These are phyloP conservation scores for Incumbomyces delicatus DNA, from an alignment of 2,329 filamentous ascomycete genomes.

Conservation along the genomic window DNA sequence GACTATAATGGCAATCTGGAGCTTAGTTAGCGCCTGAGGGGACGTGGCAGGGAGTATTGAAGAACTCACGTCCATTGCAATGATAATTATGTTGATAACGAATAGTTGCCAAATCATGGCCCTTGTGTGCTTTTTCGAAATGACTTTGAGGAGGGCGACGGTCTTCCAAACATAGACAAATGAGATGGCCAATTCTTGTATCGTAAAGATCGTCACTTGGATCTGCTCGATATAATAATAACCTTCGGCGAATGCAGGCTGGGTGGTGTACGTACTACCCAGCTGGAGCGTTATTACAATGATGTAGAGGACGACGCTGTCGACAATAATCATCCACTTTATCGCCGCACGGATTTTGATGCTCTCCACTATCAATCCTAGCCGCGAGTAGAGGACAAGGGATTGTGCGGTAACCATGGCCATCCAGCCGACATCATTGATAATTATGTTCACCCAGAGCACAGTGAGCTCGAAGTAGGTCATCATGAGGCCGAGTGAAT, in stretches of 20 bases:
- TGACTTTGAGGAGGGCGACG: constrained; percentile 39
- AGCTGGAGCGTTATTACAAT: constrained; percentile 36
- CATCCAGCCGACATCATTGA: constrained; percentile 37
- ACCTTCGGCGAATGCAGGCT: constrained; percentile 23
- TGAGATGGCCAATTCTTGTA: constrained; percentile 48
- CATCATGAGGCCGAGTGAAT: constrained; percentile 37
- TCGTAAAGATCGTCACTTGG: constrained; percentile 46
- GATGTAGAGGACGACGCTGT: constrained; percentile 34
- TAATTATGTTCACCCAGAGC: constrained; percentile 28
- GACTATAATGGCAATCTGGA: constrained; percentile 30
- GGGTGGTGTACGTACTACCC: constrained; percentile 26
- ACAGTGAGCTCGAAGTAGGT: constrained; percentile 32
- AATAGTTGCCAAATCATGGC: constrained; percentile 41
- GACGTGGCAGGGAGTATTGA: neutral
- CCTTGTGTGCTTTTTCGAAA: constrained; percentile 32
- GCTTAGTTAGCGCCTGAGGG: neutral
- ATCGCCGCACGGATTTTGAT: constrained; percentile 30
- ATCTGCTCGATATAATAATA: constrained; percentile 44
- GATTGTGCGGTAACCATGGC: constrained; percentile 40
- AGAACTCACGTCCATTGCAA: constrained; percentile 29
- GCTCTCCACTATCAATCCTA: constrained; percentile 33
- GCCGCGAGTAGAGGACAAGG: constrained; percentile 40
- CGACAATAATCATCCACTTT: constrained; percentile 36
- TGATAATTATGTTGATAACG: constrained; percentile 39
- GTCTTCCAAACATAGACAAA: constrained; percentile 46